Evolutionary conservation across 192 early-diverging fungal species (phyloP), one percentile per base, ranked within the genome.

Genomic region (Linnemannia zychae): DNA sequence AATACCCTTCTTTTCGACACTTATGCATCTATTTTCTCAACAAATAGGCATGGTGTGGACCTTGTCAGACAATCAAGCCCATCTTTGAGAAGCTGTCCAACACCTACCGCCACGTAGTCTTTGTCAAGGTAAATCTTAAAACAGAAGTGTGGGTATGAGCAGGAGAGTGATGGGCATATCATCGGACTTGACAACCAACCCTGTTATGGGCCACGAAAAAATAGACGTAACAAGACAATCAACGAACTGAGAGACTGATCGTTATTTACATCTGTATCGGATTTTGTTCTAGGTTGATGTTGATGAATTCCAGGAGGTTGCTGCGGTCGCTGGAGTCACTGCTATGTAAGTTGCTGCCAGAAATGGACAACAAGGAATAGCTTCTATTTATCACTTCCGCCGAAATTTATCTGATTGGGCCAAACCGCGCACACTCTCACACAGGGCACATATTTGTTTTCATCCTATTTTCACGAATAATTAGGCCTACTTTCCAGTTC

Each of bases 401-500:
- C 7, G 3, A 11, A 40, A 50, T 60, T 57, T 66, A n/a, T 71
- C 13, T 67, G 40, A 66, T 46, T 71, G 69, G 20, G 28, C 15
- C 37, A n/a, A n/a, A n/a, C n/a, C 7, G 22, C 16, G 1, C 66
- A 22, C 28, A 22, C 65, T n/a, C 48, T 71, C 44, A 31, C 24
- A 52, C 28, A 38, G 9, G 40, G 40, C n/a, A 24, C 24, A 53
- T n/a, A 1, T 49, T 79, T 22, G 12, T 40, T n/a, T n/a, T 46
- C n/a, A 46, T 63, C 31, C 13, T 4, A 18, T 38, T 24, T 15
- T 36, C 47, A 38, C 28, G 52, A 24, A 49, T 15, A 24, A 72
- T 34, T 84, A 97, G 96, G 94, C 96, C 96, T 48, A 96, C 96
- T 28, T 97, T 97, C 90, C 94, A 95, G 76, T 90, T 97, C 77